Conservation (phyloP, 306 rosid genomes). For the Gynostemma pentaphyllum region DNA sequence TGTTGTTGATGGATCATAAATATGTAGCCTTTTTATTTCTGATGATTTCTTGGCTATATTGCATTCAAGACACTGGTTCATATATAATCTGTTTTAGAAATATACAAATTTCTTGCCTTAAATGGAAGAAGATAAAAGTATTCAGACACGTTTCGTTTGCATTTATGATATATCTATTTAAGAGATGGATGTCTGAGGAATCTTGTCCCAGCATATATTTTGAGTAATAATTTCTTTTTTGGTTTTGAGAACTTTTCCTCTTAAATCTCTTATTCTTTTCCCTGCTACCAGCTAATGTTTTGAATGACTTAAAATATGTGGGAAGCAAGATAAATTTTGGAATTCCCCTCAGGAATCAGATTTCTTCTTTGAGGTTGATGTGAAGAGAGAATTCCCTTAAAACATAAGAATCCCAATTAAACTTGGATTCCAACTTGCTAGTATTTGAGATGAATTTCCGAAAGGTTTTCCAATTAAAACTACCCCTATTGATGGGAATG, state of each 20-base stretch:
- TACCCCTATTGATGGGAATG: neutral
- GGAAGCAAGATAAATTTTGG: neutral
- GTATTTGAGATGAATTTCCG: neutral
- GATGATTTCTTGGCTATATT: too few species aligned
- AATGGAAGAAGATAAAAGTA: neutral
- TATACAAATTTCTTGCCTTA: neutral
- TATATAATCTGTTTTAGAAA: too few species aligned
- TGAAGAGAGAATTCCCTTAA: neutral
- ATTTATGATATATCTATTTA: conserved; percentile 7
- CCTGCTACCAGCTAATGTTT: neutral
- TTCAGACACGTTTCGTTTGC: conserved; percentile 7
- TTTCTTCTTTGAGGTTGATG: too few species aligned
- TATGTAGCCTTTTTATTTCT: neutral
- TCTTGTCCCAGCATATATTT: conserved; percentile 1
- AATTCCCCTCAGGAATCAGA: neutral
- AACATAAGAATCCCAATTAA: neutral
- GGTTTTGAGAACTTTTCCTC: neutral
- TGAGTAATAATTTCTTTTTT: neutral
- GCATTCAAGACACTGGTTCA: too few species aligned
- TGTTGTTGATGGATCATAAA: neutral
- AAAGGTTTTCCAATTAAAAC: neutral
- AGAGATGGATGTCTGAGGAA: neutral
- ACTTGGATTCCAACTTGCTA: neutral
- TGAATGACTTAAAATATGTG: neutral
- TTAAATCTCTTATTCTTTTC: neutral